Evolutionary conservation across 108 stramenopile species (phyloP).

Genomic region (Skeletonema tropicum): DNA sequence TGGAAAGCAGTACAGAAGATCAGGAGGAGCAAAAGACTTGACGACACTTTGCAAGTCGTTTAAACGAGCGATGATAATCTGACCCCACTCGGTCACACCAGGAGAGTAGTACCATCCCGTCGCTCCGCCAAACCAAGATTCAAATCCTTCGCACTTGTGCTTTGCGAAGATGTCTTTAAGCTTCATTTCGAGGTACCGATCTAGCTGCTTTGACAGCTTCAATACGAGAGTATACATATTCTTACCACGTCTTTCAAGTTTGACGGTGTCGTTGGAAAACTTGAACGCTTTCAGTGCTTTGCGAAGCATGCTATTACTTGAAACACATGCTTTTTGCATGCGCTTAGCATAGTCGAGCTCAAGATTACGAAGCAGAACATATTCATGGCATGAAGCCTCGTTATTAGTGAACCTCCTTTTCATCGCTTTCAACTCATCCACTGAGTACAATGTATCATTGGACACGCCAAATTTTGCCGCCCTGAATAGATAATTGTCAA

Average conservation of each 20-base stretch:
- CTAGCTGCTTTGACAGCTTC: background rate
- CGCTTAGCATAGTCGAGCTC: background rate
- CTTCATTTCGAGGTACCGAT: background rate
- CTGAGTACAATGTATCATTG: background rate
- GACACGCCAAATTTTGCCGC: background rate
- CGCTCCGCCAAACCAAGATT: background rate
- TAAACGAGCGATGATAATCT: background rate
- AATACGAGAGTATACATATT: background rate
- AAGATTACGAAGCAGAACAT: background rate
- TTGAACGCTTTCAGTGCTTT: background rate
- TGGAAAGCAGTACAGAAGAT: background rate
- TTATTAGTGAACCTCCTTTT: background rate
- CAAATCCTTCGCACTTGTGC: background rate
- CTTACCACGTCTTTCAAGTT: background rate
- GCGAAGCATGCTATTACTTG: background rate
- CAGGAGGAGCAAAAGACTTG: background rate
- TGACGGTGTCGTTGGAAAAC: background rate
- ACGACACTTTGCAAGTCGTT: background rate
- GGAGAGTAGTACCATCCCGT: background rate
- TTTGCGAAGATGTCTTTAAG: background rate
- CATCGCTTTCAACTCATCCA: background rate
- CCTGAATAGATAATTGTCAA: background rate
- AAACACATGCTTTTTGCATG: background rate
- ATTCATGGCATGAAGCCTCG: background rate
- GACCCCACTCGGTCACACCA: background rate